These are phyloP conservation scores for Limnomonas spitsbergensis DNA, from an alignment of 139 green algal species.

Conservation along the genomic window DNA sequence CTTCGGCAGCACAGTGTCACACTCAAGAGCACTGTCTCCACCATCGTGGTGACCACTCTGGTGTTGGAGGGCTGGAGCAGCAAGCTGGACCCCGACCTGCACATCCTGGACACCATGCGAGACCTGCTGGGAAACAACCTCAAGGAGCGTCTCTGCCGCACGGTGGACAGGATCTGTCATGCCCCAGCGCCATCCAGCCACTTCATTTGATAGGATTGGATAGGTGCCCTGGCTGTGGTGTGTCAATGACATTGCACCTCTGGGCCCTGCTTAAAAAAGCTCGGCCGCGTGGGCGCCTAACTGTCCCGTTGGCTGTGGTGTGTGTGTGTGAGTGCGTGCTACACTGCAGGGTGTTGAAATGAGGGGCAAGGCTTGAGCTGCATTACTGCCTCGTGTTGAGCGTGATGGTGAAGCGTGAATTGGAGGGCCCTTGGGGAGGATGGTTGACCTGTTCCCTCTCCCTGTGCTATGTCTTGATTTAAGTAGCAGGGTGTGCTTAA, in stretches of 20 bases:
- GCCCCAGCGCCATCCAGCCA: neutral
- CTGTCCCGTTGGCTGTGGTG: too few relatives aligned
- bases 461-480: too few relatives aligned
- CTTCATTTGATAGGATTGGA: neutral
- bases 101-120: constrained; percentile 73
- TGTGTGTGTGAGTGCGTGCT: neutral
- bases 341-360: too few relatives aligned
- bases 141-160: constrained; percentile 48
- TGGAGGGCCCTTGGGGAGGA: too few relatives aligned
- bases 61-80: constrained; percentile 87
- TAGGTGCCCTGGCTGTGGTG: neutral
- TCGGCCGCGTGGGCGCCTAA: too few relatives aligned
- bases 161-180: constrained; percentile 53
- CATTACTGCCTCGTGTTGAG: too few relatives aligned
- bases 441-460: too few relatives aligned
- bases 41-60: constrained; percentile 59
- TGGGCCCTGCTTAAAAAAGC: too few relatives aligned
- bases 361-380: too few relatives aligned
- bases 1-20: constrained; percentile 68
- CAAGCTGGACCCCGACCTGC: constrained; percentile 84
- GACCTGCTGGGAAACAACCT: constrained; percentile 55
- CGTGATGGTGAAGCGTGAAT: too few relatives aligned
- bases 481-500: too few relatives aligned
- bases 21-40: constrained; percentile 39
- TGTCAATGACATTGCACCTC: too few relatives aligned